Base-by-base conservation (phyloP, 345 rosid genomes). In the Mercurialis annua region DNA sequence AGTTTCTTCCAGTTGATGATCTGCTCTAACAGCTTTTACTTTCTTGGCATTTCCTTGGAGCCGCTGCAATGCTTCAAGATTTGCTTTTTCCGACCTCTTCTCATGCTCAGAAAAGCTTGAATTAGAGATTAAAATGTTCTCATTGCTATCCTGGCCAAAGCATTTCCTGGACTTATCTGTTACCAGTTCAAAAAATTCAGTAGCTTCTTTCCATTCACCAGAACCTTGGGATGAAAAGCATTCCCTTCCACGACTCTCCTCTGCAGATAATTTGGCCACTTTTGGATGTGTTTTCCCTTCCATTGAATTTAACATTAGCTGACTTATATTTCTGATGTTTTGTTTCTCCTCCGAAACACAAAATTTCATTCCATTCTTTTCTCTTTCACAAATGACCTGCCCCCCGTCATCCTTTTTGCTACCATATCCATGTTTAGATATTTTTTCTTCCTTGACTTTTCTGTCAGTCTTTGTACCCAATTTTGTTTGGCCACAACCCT, bases 151-250 rank as follows among this genome's bases (percentile, higher is more conserved):
- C 66, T 69, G 77, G 67, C 79, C 85, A 59, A 66, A 62, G 77
- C 74, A 72, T 66, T 56, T 79, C 65, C 73, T 73, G 10, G 85
- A 81, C 73, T 76, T 73, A 73, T 84, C 84, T 48, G 80, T 81
- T 73, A 82, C 92, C 78, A 89, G 67, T 71, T 89, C 92, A 72
- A 83, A 89, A 81, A 81, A 86, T 44, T 86, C 79, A 6, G 80
- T 66, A 67, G 91, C 89, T 65, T 87, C 95, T 79, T 89, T 81
- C 95, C 95, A 88, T 70, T 86, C 91, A 68, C 79, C 84, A 69
- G 75, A 75, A 23, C 71, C 83, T 81, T 79, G 84, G 65, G 82
- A 67, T 26, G 83, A 78, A 27, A 30, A 65, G 33, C 79, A 76
- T 73, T 79, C 77, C 56, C 77, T 78, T 65, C 66, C 84, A 56